A percentile compares a stretch with the other conserved stretches of the same genome.
Conservation (phyloP, 768 basidiomycete genomes). For the Dentipellis sp. region DNA sequence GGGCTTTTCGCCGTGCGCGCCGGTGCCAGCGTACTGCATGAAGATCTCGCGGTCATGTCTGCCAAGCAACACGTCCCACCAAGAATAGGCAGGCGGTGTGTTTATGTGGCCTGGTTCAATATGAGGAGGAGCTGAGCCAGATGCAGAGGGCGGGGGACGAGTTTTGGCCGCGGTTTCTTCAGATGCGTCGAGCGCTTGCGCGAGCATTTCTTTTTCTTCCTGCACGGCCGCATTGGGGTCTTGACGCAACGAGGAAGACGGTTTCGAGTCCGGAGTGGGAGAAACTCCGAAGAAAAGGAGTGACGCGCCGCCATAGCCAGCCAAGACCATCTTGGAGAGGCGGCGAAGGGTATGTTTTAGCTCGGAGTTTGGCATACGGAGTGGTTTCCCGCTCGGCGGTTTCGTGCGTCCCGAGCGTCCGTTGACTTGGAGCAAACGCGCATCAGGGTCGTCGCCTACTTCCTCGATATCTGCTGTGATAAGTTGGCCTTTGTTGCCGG, state of each 20-base stretch:
- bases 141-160: slow-evolving; percentile 1
- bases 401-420: neutral
- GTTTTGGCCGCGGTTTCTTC: slow-evolving; percentile 44
- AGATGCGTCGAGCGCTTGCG: slow-evolving; percentile 59
- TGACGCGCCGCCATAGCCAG: slow-evolving; percentile 77
- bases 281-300: slow-evolving; percentile 74
- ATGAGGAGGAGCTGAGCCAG: neutral
- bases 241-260: slow-evolving; percentile 27
- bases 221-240: slow-evolving; percentile 14
- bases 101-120: slow-evolving; percentile 4
- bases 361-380: slow-evolving; percentile 32
- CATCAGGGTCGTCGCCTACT: slow-evolving; percentile 23
- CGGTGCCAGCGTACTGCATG: slow-evolving; percentile 40
- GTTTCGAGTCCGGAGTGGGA: slow-evolving; percentile 18
- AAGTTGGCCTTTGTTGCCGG: slow-evolving; percentile 60
- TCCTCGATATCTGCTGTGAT: slow-evolving; percentile 79
- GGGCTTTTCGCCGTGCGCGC: slow-evolving; percentile 3
- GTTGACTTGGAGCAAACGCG: slow-evolving; percentile 15
- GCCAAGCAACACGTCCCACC: slow-evolving; percentile 79
- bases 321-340: slow-evolving; percentile 74
- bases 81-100: slow-evolving; percentile 39
- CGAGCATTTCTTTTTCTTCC: slow-evolving; percentile 53
- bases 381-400: slow-evolving; percentile 1
- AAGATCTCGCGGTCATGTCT: slow-evolving; percentile 81
- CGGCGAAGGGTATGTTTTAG: slow-evolving; percentile 66